Conservation (phyloP, 768 basidiomycete genomes). For the Paxillus ammoniavirescens region DNA sequence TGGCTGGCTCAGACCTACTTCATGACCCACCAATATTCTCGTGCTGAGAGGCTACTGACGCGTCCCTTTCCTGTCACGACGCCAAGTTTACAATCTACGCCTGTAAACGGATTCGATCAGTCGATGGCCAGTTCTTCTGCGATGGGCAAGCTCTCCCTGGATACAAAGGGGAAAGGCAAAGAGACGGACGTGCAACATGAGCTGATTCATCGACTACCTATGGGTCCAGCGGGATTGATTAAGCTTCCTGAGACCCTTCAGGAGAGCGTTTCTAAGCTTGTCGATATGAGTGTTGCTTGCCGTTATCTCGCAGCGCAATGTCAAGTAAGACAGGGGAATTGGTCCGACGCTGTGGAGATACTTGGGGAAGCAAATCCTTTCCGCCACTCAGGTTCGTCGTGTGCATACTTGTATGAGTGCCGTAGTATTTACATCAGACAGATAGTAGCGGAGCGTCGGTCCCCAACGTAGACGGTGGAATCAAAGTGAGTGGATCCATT, state of each 20-base stretch:
- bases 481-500: constrained; percentile 62
- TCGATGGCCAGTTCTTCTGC: constrained; percentile 24
- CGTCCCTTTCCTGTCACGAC: constrained; percentile 71
- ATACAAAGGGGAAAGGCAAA: constrained; percentile 60
- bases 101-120: constrained; percentile 24
- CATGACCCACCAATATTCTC: constrained; percentile 91
- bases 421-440: constrained; percentile 22
- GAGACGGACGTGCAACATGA: constrained; percentile 43
- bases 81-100: constrained; percentile 35
- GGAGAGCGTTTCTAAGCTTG: constrained; percentile 69
- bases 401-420: neutral
- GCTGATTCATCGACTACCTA: constrained; percentile 56
- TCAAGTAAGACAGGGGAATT: constrained; percentile 87
- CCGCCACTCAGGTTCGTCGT: constrained; percentile 55
- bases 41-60: constrained; percentile 87
- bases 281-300: constrained; percentile 94
- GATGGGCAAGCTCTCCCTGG: constrained; percentile 42
- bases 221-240: constrained; percentile 70
- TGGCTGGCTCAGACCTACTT: constrained; percentile 99
- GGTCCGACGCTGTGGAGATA: constrained; percentile 89
- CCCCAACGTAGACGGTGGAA: constrained; percentile 86
- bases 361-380: constrained; percentile 93
- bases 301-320: constrained; percentile 97
- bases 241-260: constrained; percentile 65
- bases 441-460: constrained; percentile 68